Base-by-base conservation (phyloP, 2,329 filamentous ascomycete species). In the Lasiodiplodia sp. region DNA sequence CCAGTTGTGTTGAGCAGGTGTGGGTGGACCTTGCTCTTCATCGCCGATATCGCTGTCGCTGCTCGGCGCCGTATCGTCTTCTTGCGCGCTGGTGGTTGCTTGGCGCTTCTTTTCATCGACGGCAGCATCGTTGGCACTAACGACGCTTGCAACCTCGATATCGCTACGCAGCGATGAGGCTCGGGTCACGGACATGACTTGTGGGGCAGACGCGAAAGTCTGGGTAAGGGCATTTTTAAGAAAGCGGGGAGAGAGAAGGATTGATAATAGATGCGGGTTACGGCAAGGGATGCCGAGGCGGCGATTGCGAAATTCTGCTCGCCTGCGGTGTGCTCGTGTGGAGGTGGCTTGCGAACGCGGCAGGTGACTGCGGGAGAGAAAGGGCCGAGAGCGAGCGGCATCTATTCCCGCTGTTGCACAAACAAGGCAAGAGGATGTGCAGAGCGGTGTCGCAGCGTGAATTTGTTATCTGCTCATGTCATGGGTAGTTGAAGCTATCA, bases 311-410 rank as follows among this genome's bases (percentile, higher is more conserved):
- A 31, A 25, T 56, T 14, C 16, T 21, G 37, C 57, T 49, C 23
- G 21, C 18, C 16, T 37, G 31, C 34, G 55, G 31, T 57, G 55
- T 37, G 28, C 28, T 28, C 25, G n/a, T 62, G 57, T 62, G 57
- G 38, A 62, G 57, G 58, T 63, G 58, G 58, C 58, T 51, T 63
- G 58, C 58, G 44, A 63, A 51, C 14, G 10, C 28, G 58, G 23
- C 18, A 23, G 28, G 40, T 47, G 57, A 21, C 7, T n/a, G 58
- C 25, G 38, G 44, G 28, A 31, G 11, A n/a, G 37, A 25, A 18
- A 49, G 18, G 44, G 58, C 58, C 40, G 18, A 21, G 34, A 47
- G 37, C 37, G 37, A 44, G 21, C 21, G 37, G 18, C 6, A 18
- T 3, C n/a, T 40, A 34, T 23, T 11, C 56, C 56, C 56, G 56